These are phyloP conservation scores for Vararia minispora DNA, from an alignment of 768 basidiomycete genomes.

Conservation along the genomic window DNA sequence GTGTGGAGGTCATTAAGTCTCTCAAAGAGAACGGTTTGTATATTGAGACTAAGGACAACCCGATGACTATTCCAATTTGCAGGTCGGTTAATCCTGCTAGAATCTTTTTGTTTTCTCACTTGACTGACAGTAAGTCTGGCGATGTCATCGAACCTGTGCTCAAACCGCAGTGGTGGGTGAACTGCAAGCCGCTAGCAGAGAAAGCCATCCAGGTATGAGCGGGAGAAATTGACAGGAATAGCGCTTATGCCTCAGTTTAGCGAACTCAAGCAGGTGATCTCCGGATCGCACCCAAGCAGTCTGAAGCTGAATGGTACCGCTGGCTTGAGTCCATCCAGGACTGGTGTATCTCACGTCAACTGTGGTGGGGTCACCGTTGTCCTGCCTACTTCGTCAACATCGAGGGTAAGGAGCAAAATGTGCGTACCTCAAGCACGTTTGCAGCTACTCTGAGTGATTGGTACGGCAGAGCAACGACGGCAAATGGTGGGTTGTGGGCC, in stretches of 20 bases:
- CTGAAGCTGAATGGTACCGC: slow-evolving; percentile 90
- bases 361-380: slow-evolving; percentile 98
- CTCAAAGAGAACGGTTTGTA: slow-evolving; percentile 79
- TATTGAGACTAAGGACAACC: slow-evolving; percentile 89
- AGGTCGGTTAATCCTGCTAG: slow-evolving; percentile 31
- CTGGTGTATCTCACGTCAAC: slow-evolving; percentile 97
- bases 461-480: slow-evolving; percentile 46
- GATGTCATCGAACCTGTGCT: slow-evolving; percentile 92
- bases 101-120: slow-evolving; percentile 1
- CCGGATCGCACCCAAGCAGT: slow-evolving; percentile 68
- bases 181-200: slow-evolving; percentile 82
- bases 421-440: slow-evolving; percentile 21
- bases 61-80: slow-evolving; percentile 96
- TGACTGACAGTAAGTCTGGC: slow-evolving; percentile 68
- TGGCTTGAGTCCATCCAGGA: slow-evolving; percentile 96
- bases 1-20: slow-evolving; percentile 71
- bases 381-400: slow-evolving; percentile 90
- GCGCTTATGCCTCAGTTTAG: slow-evolving; percentile 36
- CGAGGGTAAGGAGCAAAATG: slow-evolving; percentile 64
- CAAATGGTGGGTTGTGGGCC: slow-evolving; percentile 86
- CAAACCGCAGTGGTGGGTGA: slow-evolving; percentile 99
- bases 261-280: slow-evolving; percentile 86
- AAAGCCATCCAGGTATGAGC: slow-evolving; percentile 68
- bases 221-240: background rate
- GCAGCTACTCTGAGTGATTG: background rate